Evolutionary conservation across 2,329 filamentous ascomycete species (phyloP).

Genomic region (Aspergillus pseudonomiae): DNA sequence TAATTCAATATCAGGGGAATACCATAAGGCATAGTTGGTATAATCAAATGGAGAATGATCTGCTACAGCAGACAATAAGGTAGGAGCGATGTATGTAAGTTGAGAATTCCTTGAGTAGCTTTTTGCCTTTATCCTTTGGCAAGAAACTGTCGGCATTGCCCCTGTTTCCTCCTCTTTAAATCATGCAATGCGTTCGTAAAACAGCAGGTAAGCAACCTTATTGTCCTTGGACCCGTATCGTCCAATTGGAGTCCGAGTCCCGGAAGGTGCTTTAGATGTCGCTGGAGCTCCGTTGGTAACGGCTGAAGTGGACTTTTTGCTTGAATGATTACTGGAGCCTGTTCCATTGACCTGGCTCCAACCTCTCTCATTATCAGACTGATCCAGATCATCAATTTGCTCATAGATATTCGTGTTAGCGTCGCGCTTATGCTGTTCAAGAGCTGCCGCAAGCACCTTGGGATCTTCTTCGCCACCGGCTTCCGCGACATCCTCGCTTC

Average conservation of each 20-base stretch:
- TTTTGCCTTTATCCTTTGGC: background rate
- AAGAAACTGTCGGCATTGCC: background rate
- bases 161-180: background rate
- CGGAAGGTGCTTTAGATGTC: slow-evolving; percentile 57
- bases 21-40: background rate
- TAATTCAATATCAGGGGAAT: background rate
- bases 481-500: slow-evolving; percentile 86
- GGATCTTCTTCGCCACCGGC: slow-evolving; percentile 79
- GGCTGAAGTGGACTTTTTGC: slow-evolving; percentile 70
- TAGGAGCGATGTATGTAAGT: background rate
- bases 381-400: slow-evolving; percentile 64
- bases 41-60: background rate
- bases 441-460: slow-evolving; percentile 65
- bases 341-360: slow-evolving; percentile 86
- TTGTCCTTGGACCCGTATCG: slow-evolving; percentile 76
- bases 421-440: slow-evolving; percentile 67
- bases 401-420: slow-evolving; percentile 74
- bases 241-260: slow-evolving; percentile 58
- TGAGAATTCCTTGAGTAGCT: background rate
- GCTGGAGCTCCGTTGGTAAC: slow-evolving; percentile 67
- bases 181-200: slow-evolving; percentile 76
- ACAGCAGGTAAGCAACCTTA: slow-evolving; percentile 95
- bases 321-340: slow-evolving; percentile 44
- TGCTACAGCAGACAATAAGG: background rate
- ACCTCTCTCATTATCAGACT: slow-evolving; percentile 62